Evolutionary conservation across 331 rosid genomes (phyloP).

Genomic region (Malus hybrid): DNA sequence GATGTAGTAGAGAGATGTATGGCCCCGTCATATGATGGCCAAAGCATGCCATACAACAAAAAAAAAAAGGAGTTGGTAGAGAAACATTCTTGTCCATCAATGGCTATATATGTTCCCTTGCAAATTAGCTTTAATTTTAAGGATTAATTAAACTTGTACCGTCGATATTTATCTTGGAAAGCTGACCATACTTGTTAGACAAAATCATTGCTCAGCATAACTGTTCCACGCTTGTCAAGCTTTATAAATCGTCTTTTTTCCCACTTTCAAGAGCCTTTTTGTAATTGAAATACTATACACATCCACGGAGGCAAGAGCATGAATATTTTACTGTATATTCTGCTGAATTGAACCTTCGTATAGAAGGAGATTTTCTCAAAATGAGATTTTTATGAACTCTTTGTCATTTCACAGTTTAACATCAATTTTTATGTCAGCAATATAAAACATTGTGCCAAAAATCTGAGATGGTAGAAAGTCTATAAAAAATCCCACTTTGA

Average conservation of each 20-base stretch:
- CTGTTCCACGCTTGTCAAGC: constrained; percentile 43
- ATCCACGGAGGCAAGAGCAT: neutral
- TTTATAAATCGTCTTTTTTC: constrained; percentile 27
- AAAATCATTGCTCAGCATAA: constrained; percentile 63
- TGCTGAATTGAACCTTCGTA: neutral
- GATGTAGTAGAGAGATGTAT: neutral
- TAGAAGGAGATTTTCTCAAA: too few relatives aligned
- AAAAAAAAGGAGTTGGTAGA: neutral
- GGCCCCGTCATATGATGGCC: constrained; percentile 37
- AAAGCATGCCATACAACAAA: constrained; percentile 35
- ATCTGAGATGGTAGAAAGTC: too few relatives aligned
- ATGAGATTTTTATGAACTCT: too few relatives aligned
- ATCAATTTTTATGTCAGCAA: too few relatives aligned
- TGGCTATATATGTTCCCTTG: constrained; percentile 14
- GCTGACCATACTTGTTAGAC: constrained; percentile 40
- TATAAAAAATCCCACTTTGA: too few relatives aligned
- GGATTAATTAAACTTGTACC: constrained; percentile 3
- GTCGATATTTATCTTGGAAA: constrained; percentile 26
- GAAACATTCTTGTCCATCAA: constrained; percentile 17
- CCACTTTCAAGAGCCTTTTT: constrained; percentile 27
- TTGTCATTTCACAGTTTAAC: too few relatives aligned
- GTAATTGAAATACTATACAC: constrained; percentile 20
- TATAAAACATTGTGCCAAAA: too few relatives aligned
- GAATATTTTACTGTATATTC: neutral
- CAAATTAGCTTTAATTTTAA: neutral